Base-by-base conservation (phyloP, 2,329 filamentous ascomycete genomes). In the Aspergillus persii region DNA sequence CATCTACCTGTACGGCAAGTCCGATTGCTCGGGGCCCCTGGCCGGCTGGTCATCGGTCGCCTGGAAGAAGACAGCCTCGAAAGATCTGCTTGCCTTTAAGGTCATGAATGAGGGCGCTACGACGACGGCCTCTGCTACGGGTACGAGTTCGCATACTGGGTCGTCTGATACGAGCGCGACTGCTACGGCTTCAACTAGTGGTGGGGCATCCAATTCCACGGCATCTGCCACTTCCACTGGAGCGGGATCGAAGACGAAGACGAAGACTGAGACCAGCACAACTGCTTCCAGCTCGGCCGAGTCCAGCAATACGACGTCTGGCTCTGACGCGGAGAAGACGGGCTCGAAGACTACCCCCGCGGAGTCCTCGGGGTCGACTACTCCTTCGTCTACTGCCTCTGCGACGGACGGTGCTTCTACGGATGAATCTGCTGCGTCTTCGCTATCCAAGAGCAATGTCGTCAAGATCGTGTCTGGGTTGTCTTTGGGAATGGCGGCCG, bases 1-100 rank as follows among this genome's bases (percentile, higher is more conserved):
- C 31, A 63, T 63, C 59, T 44, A 61, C 3, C 12, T 63, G 12
- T 63, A 56, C 50, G 39, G 39, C 3, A 60, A 54, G 41, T 29
- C 44, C 8, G 50, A 60, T 15, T 63, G 61, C 41, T 49, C 33
- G 5, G 61, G 55, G 36, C 49, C 58, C 0, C n/a, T 57, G 4
- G 50, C 52, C 26, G 61, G 61, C 0, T 50, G 26, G 49, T 59
- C 61, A 29, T 58, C 59, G 1, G 53, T 56, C 26, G 29, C 12
- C 3, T 63, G 56, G 31, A 23, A 44, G 2, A 63, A 62, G 50
- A 46, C 54, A 15, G 18, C 59, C 1, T 60, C 57, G 3, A 36
- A 48, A 7, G 59, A 53, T 15, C 30, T 63, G 1, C 31, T 39
- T 8, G 55, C 59, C 1, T 63, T 63, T 39, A 41, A 53, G 44